Evolutionary conservation across 2,329 filamentous ascomycete species (phyloP), one percentile per base, ranked within the genome.

Genomic region (Fusarium sp.): DNA sequence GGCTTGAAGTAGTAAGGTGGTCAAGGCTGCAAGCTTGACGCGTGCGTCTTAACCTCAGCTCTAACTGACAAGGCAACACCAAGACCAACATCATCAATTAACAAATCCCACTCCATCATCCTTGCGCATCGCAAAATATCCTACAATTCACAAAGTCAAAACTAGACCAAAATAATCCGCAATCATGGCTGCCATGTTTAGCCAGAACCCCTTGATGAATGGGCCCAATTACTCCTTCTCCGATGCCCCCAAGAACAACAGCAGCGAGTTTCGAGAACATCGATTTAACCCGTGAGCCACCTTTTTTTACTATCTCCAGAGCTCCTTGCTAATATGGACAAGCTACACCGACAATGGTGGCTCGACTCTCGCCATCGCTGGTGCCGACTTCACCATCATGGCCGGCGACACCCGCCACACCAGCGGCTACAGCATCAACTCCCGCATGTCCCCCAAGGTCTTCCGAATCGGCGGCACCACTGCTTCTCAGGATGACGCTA

Each of bases 281-380:
- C 87, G 88, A 70, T 97, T 97, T 81, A 93, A 97, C 79, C 93
- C 94, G 93, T 97, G 85, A 72, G 90, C 45, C 36, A 44, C 38
- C 23, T 37, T 36, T 21, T 5, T 21, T 6, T 5, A 13, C 11
- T 13, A 23, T 21, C n/a, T 3, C 9, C 7, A 17, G 15, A 43
- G 36, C 43, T 45, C 47, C 51, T 19, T 33, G 23, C 48, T 63
- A 32, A 67, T 53, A 21, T 36, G n/a, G 14, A 33, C 4, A 69
- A 95, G 91, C 70, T 99, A 99, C 80, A 96, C 95, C 67, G 94
- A 99, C 82, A 99, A 99, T 76, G 95, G 95, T 70, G 95, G 95
- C 69, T 96, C 93, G 58, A 98, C 95, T 50, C 87, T 99, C 53
- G 95, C 93, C 72, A 98, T 99, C 77, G 89, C 92, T 35, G 95